Conservation (phyloP, 257 asterid species). For the Rauvolfia tetraphylla region DNA sequence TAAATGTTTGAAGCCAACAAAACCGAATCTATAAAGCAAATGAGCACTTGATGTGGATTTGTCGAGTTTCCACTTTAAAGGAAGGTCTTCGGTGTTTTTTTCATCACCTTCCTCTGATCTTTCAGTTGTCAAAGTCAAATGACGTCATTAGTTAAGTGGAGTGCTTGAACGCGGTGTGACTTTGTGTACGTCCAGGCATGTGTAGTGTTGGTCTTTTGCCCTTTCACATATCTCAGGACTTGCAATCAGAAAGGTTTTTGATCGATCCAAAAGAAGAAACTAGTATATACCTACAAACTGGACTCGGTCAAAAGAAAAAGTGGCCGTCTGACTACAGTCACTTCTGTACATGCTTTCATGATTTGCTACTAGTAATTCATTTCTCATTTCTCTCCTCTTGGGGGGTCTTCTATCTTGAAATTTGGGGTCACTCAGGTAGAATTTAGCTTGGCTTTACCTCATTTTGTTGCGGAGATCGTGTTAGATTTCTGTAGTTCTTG, state of each 20-base stretch:
- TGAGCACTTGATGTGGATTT: neutral
- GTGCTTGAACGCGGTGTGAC: neutral
- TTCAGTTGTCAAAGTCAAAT: neutral
- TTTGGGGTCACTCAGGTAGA: neutral
- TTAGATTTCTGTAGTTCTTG: neutral
- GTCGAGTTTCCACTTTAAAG: neutral
- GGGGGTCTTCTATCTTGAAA: neutral
- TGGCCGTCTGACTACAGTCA: neutral
- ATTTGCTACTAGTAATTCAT: neutral
- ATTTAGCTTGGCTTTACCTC: neutral
- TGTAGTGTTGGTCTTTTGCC: neutral
- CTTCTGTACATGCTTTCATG: neutral
- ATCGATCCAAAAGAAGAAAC: neutral
- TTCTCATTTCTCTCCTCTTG: neutral
- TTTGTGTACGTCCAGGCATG: neutral
- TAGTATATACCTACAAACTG: too few relatives aligned
- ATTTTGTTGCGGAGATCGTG: neutral
- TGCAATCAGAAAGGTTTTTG: neutral
- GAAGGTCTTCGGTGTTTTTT: too few relatives aligned
- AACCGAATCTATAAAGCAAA: too few relatives aligned
- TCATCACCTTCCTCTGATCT: neutral
- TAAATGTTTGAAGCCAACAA: too few relatives aligned
- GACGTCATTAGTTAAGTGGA: neutral
- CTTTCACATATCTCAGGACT: neutral
- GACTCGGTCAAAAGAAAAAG: neutral